Conservation (phyloP, 768 basidiomycete species). For the Amanita thiersii region DNA sequence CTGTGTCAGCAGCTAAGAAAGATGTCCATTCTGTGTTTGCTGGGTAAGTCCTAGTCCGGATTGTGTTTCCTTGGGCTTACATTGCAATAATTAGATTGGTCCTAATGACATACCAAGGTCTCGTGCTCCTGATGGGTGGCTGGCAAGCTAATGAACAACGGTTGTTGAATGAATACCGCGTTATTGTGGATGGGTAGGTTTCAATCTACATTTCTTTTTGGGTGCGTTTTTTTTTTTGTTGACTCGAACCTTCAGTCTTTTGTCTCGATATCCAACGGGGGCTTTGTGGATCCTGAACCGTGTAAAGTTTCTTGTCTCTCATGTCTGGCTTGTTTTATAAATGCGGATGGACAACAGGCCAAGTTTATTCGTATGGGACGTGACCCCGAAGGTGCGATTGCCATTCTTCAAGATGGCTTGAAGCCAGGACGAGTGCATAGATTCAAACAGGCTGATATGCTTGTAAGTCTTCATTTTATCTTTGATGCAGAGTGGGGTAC, state of each 20-base stretch:
- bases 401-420: conserved; percentile 50
- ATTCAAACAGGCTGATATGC: conserved; percentile 66
- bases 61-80: neutral
- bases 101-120: conserved; percentile 74
- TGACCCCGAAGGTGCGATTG: conserved; percentile 59
- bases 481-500: neutral
- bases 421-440: conserved; percentile 40
- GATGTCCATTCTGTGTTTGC: conserved; percentile 76
- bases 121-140: conserved; percentile 61
- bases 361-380: conserved; percentile 69
- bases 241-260: conserved; percentile 28
- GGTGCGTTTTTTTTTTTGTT: neutral
- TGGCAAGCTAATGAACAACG: conserved; percentile 69
- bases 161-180: conserved; percentile 53
- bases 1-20: conserved; percentile 53
- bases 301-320: conserved; percentile 22
- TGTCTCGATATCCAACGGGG: conserved; percentile 53
- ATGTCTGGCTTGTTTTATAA: neutral
- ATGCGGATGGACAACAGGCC: conserved; percentile 35
- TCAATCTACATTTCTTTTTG: neutral
- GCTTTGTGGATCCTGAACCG: conserved; percentile 70
- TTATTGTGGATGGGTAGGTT: conserved; percentile 57
- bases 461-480: conserved; percentile 31
- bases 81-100: conserved; percentile 38
- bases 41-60: conserved; percentile 36